phyloP scores from a whole-genome alignment of 306 rosid genomes.

The Cicer chorassanicum region DNA sequence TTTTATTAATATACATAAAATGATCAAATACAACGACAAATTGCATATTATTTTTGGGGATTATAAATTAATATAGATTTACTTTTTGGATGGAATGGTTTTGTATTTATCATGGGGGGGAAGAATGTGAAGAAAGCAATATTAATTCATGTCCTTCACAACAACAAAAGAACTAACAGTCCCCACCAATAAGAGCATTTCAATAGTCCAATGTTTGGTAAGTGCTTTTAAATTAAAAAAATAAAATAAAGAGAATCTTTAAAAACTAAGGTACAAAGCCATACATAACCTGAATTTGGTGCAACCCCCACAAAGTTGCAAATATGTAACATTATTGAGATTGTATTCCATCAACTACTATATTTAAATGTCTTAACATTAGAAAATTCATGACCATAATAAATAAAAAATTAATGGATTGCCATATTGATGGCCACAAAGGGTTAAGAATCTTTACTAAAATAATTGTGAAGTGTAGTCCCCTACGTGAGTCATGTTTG shows the following conservation, averaged over 20 bases:
- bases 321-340: constrained; percentile 49
- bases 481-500: constrained; percentile 66
- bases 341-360: constrained; percentile 52
- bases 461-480: constrained; percentile 48
- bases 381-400: constrained; percentile 40
- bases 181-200: constrained; percentile 58
- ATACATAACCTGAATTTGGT: constrained; percentile 56
- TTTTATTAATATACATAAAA: no score
- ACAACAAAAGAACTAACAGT: constrained; percentile 50
- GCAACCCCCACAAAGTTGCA: constrained; percentile 60
- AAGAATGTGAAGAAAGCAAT: constrained; percentile 61
- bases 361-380: constrained; percentile 53
- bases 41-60: neutral
- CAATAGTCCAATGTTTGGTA: constrained; percentile 48
- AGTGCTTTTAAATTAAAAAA: constrained; percentile 40
- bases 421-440: constrained; percentile 51
- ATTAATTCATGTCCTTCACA: constrained; percentile 43
- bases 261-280: constrained; percentile 51
- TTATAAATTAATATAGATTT: constrained; percentile 31
- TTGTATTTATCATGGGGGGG: constrained; percentile 52
- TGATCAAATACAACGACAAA: no score
- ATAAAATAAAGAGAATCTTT: constrained; percentile 48
- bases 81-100: constrained; percentile 42
- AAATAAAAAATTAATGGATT: constrained; percentile 43
- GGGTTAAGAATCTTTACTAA: constrained; percentile 41